These are phyloP conservation scores for Trichocladium antarcticum DNA, from an alignment of 495 filamentous ascomycete genomes.

Conservation along the genomic window DNA sequence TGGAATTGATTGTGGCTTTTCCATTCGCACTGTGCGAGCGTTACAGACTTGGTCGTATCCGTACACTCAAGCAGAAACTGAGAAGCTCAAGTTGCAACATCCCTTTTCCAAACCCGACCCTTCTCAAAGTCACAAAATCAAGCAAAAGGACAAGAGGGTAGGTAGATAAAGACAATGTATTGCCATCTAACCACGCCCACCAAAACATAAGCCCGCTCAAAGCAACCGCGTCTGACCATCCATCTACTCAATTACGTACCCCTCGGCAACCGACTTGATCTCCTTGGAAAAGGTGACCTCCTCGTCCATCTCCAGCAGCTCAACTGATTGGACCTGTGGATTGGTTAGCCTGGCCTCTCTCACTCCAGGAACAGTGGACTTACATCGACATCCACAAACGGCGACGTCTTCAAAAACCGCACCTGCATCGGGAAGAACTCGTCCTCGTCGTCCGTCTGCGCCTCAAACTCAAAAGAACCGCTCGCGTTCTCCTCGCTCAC, in stretches of 20 bases:
- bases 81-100: no score
- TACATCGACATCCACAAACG: conserved; percentile 87
- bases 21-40: not conserved
- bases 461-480: conserved; percentile 89
- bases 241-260: conserved; percentile 64
- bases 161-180: not conserved
- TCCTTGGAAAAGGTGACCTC: conserved; percentile 82
- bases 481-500: conserved; percentile 69
- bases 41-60: no score
- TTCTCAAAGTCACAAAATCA: no score
- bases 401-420: conserved; percentile 72
- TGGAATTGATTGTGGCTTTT: no score
- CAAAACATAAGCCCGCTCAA: conserved; percentile 7
- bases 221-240: not conserved
- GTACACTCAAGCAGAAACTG: no score
- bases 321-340: conserved; percentile 54
- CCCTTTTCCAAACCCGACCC: no score
- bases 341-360: conserved; percentile 15
- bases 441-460: conserved; percentile 67
- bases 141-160: not conserved
- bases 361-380: conserved; percentile 26
- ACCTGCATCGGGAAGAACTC: conserved; percentile 97
- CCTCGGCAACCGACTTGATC: conserved; percentile 71
- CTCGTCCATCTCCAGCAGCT: conserved; percentile 68
- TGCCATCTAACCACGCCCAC: conserved; percentile 5